Conservation (phyloP, 345 rosid species). For the Camelina neglecta region DNA sequence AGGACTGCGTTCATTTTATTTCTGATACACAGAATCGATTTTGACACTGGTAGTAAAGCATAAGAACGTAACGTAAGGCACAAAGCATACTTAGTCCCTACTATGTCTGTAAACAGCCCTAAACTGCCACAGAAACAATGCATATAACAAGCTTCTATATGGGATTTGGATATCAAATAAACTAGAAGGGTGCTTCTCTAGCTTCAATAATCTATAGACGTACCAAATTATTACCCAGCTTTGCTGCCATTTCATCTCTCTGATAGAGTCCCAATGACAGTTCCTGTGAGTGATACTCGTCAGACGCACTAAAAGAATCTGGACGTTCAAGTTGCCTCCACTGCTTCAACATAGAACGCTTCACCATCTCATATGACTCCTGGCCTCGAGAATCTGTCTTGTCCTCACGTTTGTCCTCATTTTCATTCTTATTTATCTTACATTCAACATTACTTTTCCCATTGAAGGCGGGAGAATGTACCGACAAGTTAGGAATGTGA, state of each 20-base stretch:
- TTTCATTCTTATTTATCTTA: conserved; percentile 48
- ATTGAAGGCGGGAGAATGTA: conserved; percentile 53
- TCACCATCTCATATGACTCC: conserved; percentile 60
- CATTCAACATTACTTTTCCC: conserved; percentile 53
- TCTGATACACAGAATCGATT: conserved; percentile 21
- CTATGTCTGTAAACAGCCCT: conserved; percentile 20
- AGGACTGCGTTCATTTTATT: not conserved
- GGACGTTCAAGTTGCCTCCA: conserved; percentile 85
- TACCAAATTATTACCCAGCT: conserved; percentile 66
- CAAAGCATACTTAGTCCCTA: conserved; percentile 25
- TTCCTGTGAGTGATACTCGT: conserved; percentile 89
- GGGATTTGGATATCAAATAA: conserved; percentile 38
- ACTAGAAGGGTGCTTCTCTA: conserved; percentile 25
- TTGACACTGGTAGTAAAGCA: conserved; percentile 30
- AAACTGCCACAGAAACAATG: conserved; percentile 29
- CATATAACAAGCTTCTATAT: conserved; percentile 7
- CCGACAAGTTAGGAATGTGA: conserved; percentile 54
- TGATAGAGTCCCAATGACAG: conserved; percentile 71
- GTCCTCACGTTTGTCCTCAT: conserved; percentile 43
- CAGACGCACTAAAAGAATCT: conserved; percentile 86
- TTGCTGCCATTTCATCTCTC: conserved; percentile 68
- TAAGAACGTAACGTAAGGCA: conserved; percentile 7
- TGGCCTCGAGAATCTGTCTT: conserved; percentile 59
- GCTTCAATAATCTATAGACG: conserved; percentile 48
- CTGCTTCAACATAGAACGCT: conserved; percentile 62